Evolutionary conservation across 2,329 filamentous ascomycete genomes (phyloP).

Genomic region (Ascochyta lentis): DNA sequence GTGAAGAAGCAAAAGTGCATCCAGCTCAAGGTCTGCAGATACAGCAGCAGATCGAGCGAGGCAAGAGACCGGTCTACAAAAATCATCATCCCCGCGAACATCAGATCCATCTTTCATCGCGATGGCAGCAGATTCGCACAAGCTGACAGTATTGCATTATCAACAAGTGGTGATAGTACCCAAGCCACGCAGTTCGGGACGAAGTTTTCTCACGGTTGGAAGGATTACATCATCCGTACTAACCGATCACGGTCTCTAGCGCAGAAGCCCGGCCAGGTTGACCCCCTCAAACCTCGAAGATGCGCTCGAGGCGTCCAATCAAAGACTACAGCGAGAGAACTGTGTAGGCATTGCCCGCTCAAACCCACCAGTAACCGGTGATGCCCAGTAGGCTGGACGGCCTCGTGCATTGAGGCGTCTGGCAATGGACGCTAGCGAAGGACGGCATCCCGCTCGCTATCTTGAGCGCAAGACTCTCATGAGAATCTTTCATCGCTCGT

Average conservation of each 20-base stretch:
- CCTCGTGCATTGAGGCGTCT: slow-evolving; percentile 4
- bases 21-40: slow-evolving; percentile 50
- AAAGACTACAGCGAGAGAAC: not conserved
- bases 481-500: not conserved
- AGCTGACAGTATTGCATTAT: slow-evolving; percentile 2
- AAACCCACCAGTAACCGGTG: slow-evolving; percentile 6
- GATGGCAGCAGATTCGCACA: not conserved
- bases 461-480: not conserved
- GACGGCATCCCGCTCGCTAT: slow-evolving; percentile 24
- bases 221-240: slow-evolving; percentile 4
- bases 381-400: not conserved
- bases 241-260: not conserved
- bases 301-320: not conserved
- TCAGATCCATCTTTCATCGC: not conserved
- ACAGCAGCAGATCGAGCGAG: slow-evolving; percentile 48
- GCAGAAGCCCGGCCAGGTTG: not conserved
- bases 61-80: slow-evolving; percentile 39
- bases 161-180: not conserved
- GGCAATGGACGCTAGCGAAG: slow-evolving; percentile 23
- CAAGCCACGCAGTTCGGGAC: slow-evolving; percentile 4
- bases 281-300: not conserved
- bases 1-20: slow-evolving; percentile 30
- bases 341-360: not conserved
- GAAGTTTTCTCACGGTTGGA: slow-evolving; percentile 1
- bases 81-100: not conserved